phyloP scores from a whole-genome alignment of 169 alveolate genomes.

The Condylostoma magnum region DNA sequence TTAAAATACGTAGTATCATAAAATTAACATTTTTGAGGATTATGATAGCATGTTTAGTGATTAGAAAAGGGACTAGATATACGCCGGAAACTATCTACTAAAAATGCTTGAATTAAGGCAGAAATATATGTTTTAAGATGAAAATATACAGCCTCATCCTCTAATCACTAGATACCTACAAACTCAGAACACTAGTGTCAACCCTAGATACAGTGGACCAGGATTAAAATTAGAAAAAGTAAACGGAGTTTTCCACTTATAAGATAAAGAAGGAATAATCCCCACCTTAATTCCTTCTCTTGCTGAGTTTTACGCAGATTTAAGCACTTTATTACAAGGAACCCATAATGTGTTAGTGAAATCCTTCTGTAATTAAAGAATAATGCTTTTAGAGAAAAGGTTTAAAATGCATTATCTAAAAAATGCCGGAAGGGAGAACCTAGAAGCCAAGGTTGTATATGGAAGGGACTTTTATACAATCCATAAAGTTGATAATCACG shows the following conservation, averaged over 20 bases:
- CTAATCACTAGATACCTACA: not conserved
- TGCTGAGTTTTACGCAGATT: not conserved
- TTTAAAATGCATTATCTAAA: conserved; percentile 62
- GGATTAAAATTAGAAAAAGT: not conserved
- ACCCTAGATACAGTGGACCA: not conserved
- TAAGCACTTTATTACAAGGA: not conserved
- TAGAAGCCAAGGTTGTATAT: conserved; percentile 53
- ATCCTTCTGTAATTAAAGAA: conserved; percentile 59
- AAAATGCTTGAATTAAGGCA: too few species aligned
- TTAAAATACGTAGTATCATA: too few species aligned
- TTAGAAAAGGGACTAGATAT: too few species aligned
- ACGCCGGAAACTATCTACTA: too few species aligned
- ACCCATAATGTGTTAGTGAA: conserved; percentile 57
- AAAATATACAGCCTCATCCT: not conserved
- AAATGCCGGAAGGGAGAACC: conserved; percentile 64
- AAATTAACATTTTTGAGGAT: too few species aligned
- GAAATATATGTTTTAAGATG: not conserved
- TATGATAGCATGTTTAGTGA: too few species aligned
- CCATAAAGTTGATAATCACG: conserved; percentile 92
- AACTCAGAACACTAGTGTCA: not conserved
- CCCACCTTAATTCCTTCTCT: not conserved
- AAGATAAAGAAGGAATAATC: not conserved
- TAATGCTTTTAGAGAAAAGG: conserved; percentile 58
- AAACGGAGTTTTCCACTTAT: not conserved
- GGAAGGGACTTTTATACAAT: conserved; percentile 90